These are phyloP conservation scores for Naganishia vishniacii DNA, from an alignment of 768 basidiomycete species.

Conservation along the genomic window DNA sequence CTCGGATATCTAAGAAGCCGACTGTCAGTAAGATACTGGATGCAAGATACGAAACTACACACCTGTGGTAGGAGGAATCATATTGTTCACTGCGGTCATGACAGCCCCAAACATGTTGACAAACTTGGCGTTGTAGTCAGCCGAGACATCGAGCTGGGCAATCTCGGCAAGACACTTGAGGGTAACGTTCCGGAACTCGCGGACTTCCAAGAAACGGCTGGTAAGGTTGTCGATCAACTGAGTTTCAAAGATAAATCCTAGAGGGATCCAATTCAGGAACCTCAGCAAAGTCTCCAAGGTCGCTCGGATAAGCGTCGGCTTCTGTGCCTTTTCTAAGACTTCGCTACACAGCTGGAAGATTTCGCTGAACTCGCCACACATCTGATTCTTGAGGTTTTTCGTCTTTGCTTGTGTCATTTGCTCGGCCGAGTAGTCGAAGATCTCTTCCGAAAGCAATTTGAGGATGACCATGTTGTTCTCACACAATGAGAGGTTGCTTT, in stretches of 20 bases:
- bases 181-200: slow-evolving; percentile 95
- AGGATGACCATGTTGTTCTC: slow-evolving; percentile 99
- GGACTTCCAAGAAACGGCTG: slow-evolving; percentile 86
- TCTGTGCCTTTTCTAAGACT: slow-evolving; percentile 93
- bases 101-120: slow-evolving; percentile 96
- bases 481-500: slow-evolving; percentile 89
- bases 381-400: slow-evolving; percentile 93
- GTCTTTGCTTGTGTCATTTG: slow-evolving; percentile 98
- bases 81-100: slow-evolving; percentile 93
- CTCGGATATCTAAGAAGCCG: slow-evolving; percentile 61
- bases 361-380: slow-evolving; percentile 94
- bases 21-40: slow-evolving; percentile 7
- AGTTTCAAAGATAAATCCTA: slow-evolving; percentile 98
- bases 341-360: slow-evolving; percentile 97
- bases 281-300: slow-evolving; percentile 90
- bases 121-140: slow-evolving; percentile 97
- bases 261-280: slow-evolving; percentile 98
- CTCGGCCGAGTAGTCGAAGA: slow-evolving; percentile 97
- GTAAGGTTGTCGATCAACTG: slow-evolving; percentile 90
- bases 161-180: slow-evolving; percentile 96
- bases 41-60: slow-evolving; percentile 20
- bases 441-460: slow-evolving; percentile 93
- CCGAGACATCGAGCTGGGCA: slow-evolving; percentile 84
- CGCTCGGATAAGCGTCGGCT: slow-evolving; percentile 85
- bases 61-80: slow-evolving; percentile 89